Conservation (phyloP, 805 yeast genomes). For the Kuraishia molischiana region DNA sequence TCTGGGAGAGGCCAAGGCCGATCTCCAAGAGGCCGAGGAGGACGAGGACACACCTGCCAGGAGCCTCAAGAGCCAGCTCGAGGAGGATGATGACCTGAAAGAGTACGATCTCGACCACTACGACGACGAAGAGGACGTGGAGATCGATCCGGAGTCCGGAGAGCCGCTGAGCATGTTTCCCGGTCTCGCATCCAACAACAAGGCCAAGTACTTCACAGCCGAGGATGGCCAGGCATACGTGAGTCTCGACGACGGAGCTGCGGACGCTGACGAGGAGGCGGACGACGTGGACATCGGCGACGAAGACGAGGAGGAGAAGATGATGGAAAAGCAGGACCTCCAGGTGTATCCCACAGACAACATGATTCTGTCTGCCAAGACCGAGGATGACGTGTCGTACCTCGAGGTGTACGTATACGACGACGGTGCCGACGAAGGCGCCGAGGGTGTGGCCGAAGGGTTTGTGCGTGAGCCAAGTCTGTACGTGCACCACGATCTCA, state of each 20-base stretch:
- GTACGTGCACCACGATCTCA: constrained; percentile 92
- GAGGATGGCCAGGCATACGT: constrained; percentile 31
- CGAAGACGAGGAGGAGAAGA: constrained; percentile 45
- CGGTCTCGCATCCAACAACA: constrained; percentile 45
- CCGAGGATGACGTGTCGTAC: constrained; percentile 91
- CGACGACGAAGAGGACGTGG: constrained; percentile 55
- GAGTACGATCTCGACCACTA: constrained; percentile 83
- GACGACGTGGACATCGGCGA: constrained; percentile 35
- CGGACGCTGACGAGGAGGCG: constrained; percentile 46
- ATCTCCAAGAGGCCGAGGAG: constrained; percentile 38
- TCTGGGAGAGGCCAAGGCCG: constrained; percentile 65
- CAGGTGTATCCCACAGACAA: constrained; percentile 89
- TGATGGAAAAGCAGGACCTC: constrained; percentile 74
- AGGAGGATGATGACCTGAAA: constrained; percentile 74
- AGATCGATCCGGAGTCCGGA: constrained; percentile 36
- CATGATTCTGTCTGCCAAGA: constrained; percentile 81
- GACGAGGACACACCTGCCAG: too few relatives aligned
- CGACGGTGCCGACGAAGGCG: constrained; percentile 72
- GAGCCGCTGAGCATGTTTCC: constrained; percentile 60
- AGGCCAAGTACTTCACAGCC: constrained; percentile 43
- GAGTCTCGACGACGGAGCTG: constrained; percentile 20
- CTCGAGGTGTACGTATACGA: constrained; percentile 92
- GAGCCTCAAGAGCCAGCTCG: constrained; percentile 41
- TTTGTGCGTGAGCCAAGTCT: constrained; percentile 62
- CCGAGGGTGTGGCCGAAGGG: constrained; percentile 70